Evolutionary conservation across 23 red algal species (phyloP).

Genomic region (Chondrus crispus): DNA sequence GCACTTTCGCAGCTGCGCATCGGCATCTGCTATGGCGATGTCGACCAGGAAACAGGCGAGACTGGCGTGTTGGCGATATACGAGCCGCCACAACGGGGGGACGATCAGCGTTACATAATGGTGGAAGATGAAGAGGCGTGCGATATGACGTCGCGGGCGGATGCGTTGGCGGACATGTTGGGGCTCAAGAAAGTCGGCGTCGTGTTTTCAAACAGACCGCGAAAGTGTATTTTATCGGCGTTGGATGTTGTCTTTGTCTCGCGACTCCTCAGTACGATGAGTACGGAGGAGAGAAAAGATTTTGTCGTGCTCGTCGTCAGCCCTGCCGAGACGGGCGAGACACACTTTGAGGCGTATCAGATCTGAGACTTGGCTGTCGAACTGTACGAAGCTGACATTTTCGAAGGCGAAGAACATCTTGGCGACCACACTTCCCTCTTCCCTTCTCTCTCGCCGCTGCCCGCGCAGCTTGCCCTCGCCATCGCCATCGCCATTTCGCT

Average conservation of each 20-base stretch:
- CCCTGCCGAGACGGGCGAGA: conserved; percentile 72
- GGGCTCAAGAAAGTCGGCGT: conserved; percentile 77
- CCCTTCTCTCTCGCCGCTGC: too few species aligned
- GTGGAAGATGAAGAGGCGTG: conserved; percentile 15
- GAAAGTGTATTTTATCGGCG: conserved; percentile 78
- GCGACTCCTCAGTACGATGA: conserved; percentile 31
- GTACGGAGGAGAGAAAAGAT: conserved; percentile 35
- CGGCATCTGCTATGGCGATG: conserved; percentile 76
- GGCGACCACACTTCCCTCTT: too few species aligned
- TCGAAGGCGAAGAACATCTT: conserved; percentile 54
- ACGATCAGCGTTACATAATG: conserved; percentile 59
- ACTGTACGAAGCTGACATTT: conserved; percentile 71
- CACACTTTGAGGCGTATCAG: conserved; percentile 93
- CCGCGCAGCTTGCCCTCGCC: too few species aligned
- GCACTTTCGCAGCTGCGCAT: conserved; percentile 71
- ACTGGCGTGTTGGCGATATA: conserved; percentile 83
- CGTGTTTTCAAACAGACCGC: conserved; percentile 70
- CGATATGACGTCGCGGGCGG: conserved; percentile 56
- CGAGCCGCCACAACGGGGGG: conserved; percentile 89
- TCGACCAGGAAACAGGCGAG: conserved; percentile 21
- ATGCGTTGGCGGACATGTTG: conserved; percentile 63
- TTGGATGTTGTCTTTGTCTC: conserved; percentile 75
- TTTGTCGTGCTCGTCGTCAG: conserved; percentile 91
- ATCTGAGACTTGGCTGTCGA: conserved; percentile 80
- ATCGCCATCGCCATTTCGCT: too few species aligned